Evolutionary conservation across 1,284 basidiomycete genomes (phyloP).

Genomic region (Gymnopus androsaceus): DNA sequence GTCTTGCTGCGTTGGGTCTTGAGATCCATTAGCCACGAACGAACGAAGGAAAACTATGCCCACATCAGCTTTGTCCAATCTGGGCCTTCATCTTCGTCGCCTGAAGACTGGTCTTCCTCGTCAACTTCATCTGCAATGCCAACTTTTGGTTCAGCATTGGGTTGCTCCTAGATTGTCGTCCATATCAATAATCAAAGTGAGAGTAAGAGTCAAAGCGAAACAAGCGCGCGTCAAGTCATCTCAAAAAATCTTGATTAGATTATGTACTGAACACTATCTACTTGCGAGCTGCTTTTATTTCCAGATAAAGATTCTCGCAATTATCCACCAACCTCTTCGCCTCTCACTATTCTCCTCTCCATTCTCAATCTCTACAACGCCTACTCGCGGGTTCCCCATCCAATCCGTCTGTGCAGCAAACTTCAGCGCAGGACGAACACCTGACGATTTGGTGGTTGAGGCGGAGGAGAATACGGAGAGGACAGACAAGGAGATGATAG

Average conservation of each 20-base stretch:
- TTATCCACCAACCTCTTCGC: conserved; percentile 50
- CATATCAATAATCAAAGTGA: conserved; percentile 11
- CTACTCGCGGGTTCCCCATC: conserved; percentile 57
- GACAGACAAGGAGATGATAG: conserved; percentile 52
- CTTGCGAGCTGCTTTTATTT: conserved; percentile 22
- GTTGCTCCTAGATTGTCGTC: conserved; percentile 32
- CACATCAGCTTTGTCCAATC: conserved; percentile 48
- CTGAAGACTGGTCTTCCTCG: conserved; percentile 45
- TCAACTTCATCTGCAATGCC: conserved; percentile 3
- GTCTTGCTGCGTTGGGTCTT: conserved; percentile 42
- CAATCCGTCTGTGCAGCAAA: conserved; percentile 58
- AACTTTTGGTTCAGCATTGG: conserved; percentile 18
- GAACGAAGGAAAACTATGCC: conserved; percentile 22
- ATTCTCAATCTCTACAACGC: conserved; percentile 45
- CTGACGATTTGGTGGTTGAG: conserved; percentile 12
- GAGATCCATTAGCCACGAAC: background rate
- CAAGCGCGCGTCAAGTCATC: background rate
- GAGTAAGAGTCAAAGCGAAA: background rate
- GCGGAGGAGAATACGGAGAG: conserved; percentile 36
- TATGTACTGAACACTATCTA: background rate
- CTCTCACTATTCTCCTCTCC: conserved; percentile 50
- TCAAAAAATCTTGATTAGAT: too few species aligned
- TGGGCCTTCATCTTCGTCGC: conserved; percentile 44
- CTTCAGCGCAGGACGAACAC: conserved; percentile 37
- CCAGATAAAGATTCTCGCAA: conserved; percentile 53